Evolutionary conservation across 2,329 filamentous ascomycete genomes (phyloP).

Genomic region (Ascochyta lentis): DNA sequence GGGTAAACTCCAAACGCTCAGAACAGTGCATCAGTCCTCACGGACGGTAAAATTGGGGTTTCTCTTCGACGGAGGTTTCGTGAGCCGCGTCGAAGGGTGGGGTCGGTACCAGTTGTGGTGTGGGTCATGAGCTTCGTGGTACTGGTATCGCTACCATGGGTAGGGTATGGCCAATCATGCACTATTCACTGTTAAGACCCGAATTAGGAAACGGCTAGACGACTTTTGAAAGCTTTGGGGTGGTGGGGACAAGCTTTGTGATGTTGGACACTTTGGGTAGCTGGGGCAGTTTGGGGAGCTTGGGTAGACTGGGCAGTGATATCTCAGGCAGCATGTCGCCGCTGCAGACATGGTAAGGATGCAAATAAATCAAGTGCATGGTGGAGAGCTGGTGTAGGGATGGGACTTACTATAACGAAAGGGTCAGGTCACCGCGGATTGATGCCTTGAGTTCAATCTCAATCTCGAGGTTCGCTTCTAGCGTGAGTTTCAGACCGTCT

Average conservation of each 20-base stretch:
- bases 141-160: conserved; percentile 3
- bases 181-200: conserved; percentile 24
- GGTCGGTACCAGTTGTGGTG: background rate
- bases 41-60: conserved; percentile 12
- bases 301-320: conserved; percentile 5
- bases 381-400: background rate
- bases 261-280: conserved; percentile 9
- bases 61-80: background rate
- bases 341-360: conserved; percentile 11
- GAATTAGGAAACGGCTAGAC: conserved; percentile 19
- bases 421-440: conserved; percentile 82
- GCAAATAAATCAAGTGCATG: background rate
- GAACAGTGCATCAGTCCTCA: conserved; percentile 18
- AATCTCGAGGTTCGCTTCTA: conserved; percentile 81
- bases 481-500: conserved; percentile 72
- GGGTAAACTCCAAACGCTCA: conserved; percentile 19
- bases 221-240: conserved; percentile 14
- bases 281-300: conserved; percentile 8
- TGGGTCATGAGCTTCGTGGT: conserved; percentile 18
- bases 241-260: background rate
- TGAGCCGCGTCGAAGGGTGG: background rate
- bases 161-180: conserved; percentile 14
- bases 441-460: conserved; percentile 86
- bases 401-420: conserved; percentile 74
- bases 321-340: conserved; percentile 17